Evolutionary conservation across 2,329 filamentous ascomycete species (phyloP).

Genomic region (Claviceps sp.): DNA sequence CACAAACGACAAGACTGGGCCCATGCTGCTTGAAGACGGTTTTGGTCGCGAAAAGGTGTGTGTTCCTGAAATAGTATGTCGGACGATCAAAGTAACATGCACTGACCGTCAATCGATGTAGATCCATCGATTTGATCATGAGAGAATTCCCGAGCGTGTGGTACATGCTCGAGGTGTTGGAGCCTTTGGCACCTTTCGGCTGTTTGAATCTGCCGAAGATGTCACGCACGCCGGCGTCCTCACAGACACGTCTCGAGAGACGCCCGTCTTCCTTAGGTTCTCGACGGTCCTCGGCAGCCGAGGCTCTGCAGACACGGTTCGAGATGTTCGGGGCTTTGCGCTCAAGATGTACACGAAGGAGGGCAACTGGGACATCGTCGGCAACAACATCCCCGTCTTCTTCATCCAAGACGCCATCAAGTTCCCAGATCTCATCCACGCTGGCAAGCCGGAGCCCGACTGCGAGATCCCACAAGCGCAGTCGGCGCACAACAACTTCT

Average conservation of each 20-base stretch:
- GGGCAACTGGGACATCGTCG: constrained; percentile 8
- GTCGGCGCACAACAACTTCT: constrained; percentile 61
- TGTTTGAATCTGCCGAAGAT: constrained; percentile 52
- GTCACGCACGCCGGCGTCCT: constrained; percentile 54
- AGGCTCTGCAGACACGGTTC: constrained; percentile 66
- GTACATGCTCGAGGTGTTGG: constrained; percentile 60
- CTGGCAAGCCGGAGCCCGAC: constrained; percentile 43
- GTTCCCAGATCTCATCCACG: constrained; percentile 53
- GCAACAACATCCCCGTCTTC: constrained; percentile 7
- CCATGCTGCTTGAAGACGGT: constrained; percentile 54
- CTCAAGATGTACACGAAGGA: constrained; percentile 52
- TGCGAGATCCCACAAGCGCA: constrained; percentile 57
- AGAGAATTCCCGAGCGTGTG: constrained; percentile 40
- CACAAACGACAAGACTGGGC: constrained; percentile 50
- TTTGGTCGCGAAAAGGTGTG: constrained; percentile 50
- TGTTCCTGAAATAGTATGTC: neutral
- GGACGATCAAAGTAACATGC: neutral
- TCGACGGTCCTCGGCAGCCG: constrained; percentile 65
- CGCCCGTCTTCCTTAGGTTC: constrained; percentile 39
- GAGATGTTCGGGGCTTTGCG: constrained; percentile 73
- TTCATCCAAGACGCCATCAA: constrained; percentile 56
- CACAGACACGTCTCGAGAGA: constrained; percentile 37
- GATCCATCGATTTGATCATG: constrained; percentile 62
- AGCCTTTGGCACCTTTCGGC: constrained; percentile 57
- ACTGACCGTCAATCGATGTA: constrained; percentile 14